phyloP scores from a whole-genome alignment of 495 filamentous ascomycete genomes.

The Neurospora terricola region DNA sequence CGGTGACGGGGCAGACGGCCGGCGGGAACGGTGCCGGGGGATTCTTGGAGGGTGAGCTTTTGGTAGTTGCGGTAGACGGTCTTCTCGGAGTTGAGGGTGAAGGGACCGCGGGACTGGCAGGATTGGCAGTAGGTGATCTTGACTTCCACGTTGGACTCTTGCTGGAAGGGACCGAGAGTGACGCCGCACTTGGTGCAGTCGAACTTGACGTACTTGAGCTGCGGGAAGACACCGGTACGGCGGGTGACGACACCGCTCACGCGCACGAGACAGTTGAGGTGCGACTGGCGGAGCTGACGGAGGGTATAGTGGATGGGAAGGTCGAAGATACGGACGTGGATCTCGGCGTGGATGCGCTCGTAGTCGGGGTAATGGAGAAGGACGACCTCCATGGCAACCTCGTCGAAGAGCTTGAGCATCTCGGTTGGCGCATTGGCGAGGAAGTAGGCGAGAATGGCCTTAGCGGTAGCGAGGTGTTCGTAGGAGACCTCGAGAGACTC shows the following conservation, averaged over 20 bases:
- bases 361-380: constrained; percentile 96
- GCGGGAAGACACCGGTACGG: constrained; percentile 94
- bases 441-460: constrained; percentile 97
- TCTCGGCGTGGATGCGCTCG: constrained; percentile 93
- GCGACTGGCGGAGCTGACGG: constrained; percentile 88
- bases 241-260: constrained; percentile 94
- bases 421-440: constrained; percentile 90
- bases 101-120: constrained; percentile 92
- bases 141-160: constrained; percentile 92
- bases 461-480: constrained; percentile 76
- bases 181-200: constrained; percentile 88
- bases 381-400: constrained; percentile 91
- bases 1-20: constrained; percentile 91
- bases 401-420: constrained; percentile 91
- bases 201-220: constrained; percentile 96
- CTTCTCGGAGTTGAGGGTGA: constrained; percentile 93
- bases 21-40: constrained; percentile 92
- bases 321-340: constrained; percentile 94
- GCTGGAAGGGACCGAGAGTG: constrained; percentile 91
- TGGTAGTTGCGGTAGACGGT: constrained; percentile 99
- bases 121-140: constrained; percentile 95
- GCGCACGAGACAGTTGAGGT: constrained; percentile 92
- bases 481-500: constrained; percentile 95
- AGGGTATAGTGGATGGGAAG: constrained; percentile 94
- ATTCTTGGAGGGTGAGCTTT: constrained; percentile 94